phyloP scores from a whole-genome alignment of 2,329 filamentous ascomycete genomes.

The Trichophyton benhamiae region DNA sequence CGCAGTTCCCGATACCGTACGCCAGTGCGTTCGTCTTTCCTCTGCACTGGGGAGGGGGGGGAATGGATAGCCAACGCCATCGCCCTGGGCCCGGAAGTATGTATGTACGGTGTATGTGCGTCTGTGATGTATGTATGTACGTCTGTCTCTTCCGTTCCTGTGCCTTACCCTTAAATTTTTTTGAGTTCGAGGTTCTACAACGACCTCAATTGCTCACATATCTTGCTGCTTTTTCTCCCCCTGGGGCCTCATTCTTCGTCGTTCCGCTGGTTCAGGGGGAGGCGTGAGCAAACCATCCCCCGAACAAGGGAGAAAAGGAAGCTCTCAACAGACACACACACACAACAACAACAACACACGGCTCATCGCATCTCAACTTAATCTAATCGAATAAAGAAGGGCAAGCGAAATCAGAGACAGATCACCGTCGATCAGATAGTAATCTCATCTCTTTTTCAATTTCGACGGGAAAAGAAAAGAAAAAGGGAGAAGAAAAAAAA shows the following conservation, averaged over 20 bases:
- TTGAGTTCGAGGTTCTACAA: not conserved
- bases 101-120: not conserved
- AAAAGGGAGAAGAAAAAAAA: not conserved
- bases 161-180: conserved; percentile 1
- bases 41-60: not conserved
- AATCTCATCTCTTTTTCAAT: not conserved
- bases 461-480: not conserved
- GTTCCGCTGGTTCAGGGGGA: not conserved
- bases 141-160: not conserved
- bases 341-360: not conserved
- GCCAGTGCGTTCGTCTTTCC: not conserved
- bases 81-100: conserved; percentile 1
- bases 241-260: not conserved
- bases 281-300: not conserved
- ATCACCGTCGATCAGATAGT: not conserved
- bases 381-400: not conserved
- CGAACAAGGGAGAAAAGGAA: not conserved
- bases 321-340: not conserved
- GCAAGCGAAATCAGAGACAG: not conserved
- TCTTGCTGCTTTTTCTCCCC: not conserved
- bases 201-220: not conserved
- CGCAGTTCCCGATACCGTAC: not conserved
- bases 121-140: not conserved
- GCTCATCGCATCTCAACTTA: not conserved
- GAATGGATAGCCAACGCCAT: not conserved